These are phyloP conservation scores for Fusarium buharicum DNA, from an alignment of 2,329 filamentous ascomycete species.

Conservation along the genomic window DNA sequence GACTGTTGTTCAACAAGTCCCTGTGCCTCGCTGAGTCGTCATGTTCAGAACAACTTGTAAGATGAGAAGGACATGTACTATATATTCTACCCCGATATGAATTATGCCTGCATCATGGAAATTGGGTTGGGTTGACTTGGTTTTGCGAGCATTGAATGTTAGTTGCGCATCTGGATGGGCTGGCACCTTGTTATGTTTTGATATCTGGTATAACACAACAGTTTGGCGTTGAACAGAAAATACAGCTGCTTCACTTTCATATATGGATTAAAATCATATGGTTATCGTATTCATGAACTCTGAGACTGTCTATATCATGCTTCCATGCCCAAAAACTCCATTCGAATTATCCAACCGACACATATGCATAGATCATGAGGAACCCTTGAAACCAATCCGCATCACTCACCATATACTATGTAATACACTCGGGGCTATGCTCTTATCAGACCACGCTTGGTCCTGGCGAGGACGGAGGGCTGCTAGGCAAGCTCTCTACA, in stretches of 20 bases:
- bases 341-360: slow-evolving; percentile 9
- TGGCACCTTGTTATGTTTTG: slow-evolving; percentile 11
- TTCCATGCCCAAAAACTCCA: slow-evolving; percentile 19
- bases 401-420: slow-evolving; percentile 14
- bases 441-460: slow-evolving; percentile 9
- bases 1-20: slow-evolving; percentile 22
- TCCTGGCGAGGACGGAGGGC: slow-evolving; percentile 29
- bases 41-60: not conserved
- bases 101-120: not conserved
- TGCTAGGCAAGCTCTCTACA: slow-evolving; percentile 24
- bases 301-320: slow-evolving; percentile 17
- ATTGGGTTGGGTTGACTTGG: not conserved
- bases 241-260: slow-evolving; percentile 1
- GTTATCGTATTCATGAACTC: slow-evolving; percentile 9
- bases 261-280: slow-evolving; percentile 10
- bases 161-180: slow-evolving; percentile 2
- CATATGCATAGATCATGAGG: slow-evolving; percentile 15
- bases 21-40: slow-evolving; percentile 26
- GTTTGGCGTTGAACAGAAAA: not conserved
- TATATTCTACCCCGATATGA: slow-evolving; percentile 1
- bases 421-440: slow-evolving; percentile 10
- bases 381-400: not conserved
- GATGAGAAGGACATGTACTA: not conserved
- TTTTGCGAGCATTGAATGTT: not conserved
- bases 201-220: slow-evolving; percentile 12